Percentiles rank a stretch among this genome's conserved stretches.
Conservation (phyloP, 1,139 yeast species). For the Candida buenavistaensis region DNA sequence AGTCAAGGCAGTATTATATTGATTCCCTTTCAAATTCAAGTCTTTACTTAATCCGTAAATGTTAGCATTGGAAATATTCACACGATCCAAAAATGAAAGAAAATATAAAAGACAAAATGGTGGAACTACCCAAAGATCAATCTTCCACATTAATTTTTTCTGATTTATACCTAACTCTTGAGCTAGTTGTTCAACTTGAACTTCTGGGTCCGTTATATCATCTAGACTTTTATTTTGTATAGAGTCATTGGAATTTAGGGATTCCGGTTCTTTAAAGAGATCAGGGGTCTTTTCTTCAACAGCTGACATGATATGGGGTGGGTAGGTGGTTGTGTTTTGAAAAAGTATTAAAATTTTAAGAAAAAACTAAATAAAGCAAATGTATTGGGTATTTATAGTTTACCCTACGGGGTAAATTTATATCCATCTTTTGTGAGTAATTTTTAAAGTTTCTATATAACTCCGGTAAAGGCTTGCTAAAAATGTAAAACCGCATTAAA, state of each 20-base stretch:
- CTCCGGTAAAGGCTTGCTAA: no score
- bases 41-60: constrained; percentile 62
- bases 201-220: constrained; percentile 13
- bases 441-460: no score
- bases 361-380: no score
- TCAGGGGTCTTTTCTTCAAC: constrained; percentile 2
- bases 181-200: constrained; percentile 29
- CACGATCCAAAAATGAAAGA: constrained; percentile 69
- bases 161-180: constrained; percentile 38
- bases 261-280: constrained; percentile 3
- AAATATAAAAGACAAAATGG: constrained; percentile 69
- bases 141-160: constrained; percentile 55
- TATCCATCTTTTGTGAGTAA: no score
- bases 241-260: constrained; percentile 1
- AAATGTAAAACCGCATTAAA: no score
- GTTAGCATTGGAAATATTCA: constrained; percentile 73
- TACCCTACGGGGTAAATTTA: no score
- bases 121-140: constrained; percentile 67
- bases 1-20: constrained; percentile 63
- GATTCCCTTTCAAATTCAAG: constrained; percentile 52
- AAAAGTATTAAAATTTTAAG: no score
- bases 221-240: neutral
- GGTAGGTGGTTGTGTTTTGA: no score
- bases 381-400: no score
- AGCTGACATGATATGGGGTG: no score